Evolutionary conservation across 2,329 filamentous ascomycete genomes (phyloP).

Genomic region (Colletotrichum tamarilloi): DNA sequence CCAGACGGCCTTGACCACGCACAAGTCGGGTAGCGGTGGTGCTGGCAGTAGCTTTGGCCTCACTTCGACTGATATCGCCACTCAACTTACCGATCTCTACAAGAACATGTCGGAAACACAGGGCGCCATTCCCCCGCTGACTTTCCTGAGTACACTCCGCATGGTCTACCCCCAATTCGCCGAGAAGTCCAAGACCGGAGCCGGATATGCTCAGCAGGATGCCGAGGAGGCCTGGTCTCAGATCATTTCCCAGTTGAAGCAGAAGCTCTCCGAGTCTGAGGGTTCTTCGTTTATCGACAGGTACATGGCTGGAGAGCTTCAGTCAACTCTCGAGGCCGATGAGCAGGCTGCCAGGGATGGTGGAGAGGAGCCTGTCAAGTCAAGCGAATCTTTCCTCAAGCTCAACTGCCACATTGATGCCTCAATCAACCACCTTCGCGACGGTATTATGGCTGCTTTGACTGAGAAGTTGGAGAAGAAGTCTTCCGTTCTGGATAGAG

Average conservation of each 20-base stretch:
- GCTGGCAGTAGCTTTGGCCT: slow-evolving; percentile 55
- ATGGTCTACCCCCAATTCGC: slow-evolving; percentile 91
- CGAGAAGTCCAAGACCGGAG: slow-evolving; percentile 83
- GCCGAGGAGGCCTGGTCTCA: slow-evolving; percentile 99
- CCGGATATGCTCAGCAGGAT: slow-evolving; percentile 96
- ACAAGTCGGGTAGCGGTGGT: slow-evolving; percentile 57
- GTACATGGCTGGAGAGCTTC: slow-evolving; percentile 87
- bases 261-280: slow-evolving; percentile 70
- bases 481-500: slow-evolving; percentile 79
- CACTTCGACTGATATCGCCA: slow-evolving; percentile 34
- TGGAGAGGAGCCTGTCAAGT: slow-evolving; percentile 76
- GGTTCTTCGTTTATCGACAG: slow-evolving; percentile 85
- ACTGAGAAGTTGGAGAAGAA: slow-evolving; percentile 92
- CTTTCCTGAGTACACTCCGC: slow-evolving; percentile 85
- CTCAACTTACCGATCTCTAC: slow-evolving; percentile 83
- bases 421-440: slow-evolving; percentile 88
- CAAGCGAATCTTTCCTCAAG: slow-evolving; percentile 85
- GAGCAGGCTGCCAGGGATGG: slow-evolving; percentile 80
- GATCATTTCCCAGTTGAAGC: slow-evolving; percentile 84
- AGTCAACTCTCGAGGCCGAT: slow-evolving; percentile 83
- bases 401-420: slow-evolving; percentile 95
- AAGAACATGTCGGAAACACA: slow-evolving; percentile 91
- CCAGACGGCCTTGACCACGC: slow-evolving; percentile 79
- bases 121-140: slow-evolving; percentile 83
- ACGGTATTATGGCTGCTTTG: slow-evolving; percentile 85